These are phyloP conservation scores for Vigna hirtella DNA, from an alignment of 306 rosid species.

Conservation along the genomic window DNA sequence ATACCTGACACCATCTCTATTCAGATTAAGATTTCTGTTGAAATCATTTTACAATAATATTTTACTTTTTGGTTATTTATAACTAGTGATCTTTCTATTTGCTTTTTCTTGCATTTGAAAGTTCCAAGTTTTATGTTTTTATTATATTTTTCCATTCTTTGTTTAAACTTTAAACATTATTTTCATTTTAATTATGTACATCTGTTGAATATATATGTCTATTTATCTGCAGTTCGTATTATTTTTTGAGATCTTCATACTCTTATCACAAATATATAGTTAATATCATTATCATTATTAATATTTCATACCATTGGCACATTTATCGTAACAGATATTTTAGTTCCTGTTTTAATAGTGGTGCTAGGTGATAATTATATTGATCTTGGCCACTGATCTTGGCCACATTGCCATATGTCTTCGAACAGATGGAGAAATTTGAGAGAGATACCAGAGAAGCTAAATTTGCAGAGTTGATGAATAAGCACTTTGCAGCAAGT, in stretches of 20 bases:
- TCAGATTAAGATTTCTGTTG: slow-evolving; percentile 3
- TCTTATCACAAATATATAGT: not conserved
- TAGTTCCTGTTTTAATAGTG: slow-evolving; percentile 16
- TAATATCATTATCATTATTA: not conserved
- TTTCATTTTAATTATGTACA: slow-evolving; percentile 12
- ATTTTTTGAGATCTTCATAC: slow-evolving; percentile 16
- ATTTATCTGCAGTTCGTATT: slow-evolving; percentile 4
- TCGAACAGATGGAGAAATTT: slow-evolving; percentile 89
- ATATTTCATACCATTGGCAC: slow-evolving; percentile 1
- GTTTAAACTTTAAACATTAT: slow-evolving; percentile 16
- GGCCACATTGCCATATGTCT: slow-evolving; percentile 27
- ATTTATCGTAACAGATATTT: slow-evolving; percentile 3
- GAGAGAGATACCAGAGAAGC: slow-evolving; percentile 86
- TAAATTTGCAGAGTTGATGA: slow-evolving; percentile 88
- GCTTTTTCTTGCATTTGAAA: not conserved
- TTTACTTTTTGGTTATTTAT: not conserved
- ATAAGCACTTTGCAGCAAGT: slow-evolving; percentile 96
- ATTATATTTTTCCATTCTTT: slow-evolving; percentile 6
- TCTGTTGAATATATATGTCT: not conserved
- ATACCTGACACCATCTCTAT: not conserved
- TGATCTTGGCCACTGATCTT: slow-evolving; percentile 38
- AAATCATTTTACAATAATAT: not conserved
- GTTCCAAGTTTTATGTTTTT: not conserved
- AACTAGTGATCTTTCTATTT: not conserved
- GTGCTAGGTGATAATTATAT: slow-evolving; percentile 15